Base-by-base conservation (phyloP, 306 rosid genomes). In the Lathyrus tuberosus region DNA sequence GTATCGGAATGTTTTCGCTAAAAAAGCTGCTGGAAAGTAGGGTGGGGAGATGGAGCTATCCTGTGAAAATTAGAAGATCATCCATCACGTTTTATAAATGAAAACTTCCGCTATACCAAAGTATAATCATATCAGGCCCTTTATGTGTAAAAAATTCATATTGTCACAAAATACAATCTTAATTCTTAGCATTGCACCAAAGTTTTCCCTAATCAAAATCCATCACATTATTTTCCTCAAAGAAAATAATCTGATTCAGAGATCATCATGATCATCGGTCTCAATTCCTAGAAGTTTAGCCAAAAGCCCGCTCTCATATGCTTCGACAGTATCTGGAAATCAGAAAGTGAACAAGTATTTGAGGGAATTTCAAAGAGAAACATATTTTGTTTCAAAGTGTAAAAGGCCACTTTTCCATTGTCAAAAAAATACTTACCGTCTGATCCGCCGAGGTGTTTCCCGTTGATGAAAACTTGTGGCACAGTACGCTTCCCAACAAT, bases 401-500 rank as follows among this genome's bases (percentile, higher is more conserved):
- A 70, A 15, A 71, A 72, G 30, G 15, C 16, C 10, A 8, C 28
- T 49, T 26, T 28, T 58, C 33, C 16, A 43, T 54, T n/a, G 17
- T 5, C 16, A 38, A 6, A 18, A 6, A 26, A 24, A 72, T 43
- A 67, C 53, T 73, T 85, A 93, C 98, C 98, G 76, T 93, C 98
- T 31, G 98, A 93, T 16, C 97, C 98, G 54, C 98, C 98, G 26
- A 93, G 73, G 83, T 93, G 96, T 70, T 86, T 82, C 72, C 94
- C 97, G 52, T 86, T 72, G 42, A 90, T 80, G 75, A 90, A 93
- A 41, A 90, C 98, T 68, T 93, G 98, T 3, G 98, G 98, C 44
- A 93, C 98, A 17, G 98, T 90, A 31, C 94, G 96, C 88, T 82
- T 86, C 30, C 98, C 98, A 12, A 86, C 71, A 38, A 82, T 76